These are phyloP conservation scores for Abelmoschus esculentus DNA, from an alignment of 345 rosid species.

Conservation along the genomic window DNA sequence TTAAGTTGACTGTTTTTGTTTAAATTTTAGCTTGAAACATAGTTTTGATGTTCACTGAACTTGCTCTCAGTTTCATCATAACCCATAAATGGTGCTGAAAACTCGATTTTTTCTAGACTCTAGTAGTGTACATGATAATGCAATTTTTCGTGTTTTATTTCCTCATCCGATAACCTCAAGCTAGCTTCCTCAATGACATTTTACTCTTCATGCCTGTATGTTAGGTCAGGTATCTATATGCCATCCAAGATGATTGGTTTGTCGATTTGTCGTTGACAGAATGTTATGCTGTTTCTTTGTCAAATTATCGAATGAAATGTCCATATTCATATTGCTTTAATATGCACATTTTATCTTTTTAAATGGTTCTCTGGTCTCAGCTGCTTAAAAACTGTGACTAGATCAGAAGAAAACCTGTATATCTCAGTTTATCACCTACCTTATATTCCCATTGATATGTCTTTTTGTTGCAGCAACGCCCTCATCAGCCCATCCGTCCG, in stretches of 20 bases:
- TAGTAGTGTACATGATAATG: background rate
- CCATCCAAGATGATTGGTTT: background rate
- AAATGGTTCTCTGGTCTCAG: background rate
- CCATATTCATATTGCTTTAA: background rate
- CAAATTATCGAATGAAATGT: background rate
- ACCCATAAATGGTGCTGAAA: background rate
- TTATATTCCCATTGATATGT: background rate
- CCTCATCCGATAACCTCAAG: background rate
- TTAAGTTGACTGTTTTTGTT: background rate
- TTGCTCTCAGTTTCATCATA: background rate
- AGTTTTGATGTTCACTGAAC: background rate
- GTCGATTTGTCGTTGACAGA: background rate
- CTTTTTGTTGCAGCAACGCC: constrained; percentile 78
- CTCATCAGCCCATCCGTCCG: constrained; percentile 87
- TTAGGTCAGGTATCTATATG: background rate
- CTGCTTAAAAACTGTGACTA: background rate
- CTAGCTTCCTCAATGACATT: background rate
- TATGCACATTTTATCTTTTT: background rate
- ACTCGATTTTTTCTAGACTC: background rate
- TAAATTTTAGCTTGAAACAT: background rate
- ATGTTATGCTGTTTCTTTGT: background rate
- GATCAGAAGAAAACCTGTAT: background rate
- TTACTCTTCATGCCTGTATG: background rate
- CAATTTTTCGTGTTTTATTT: background rate
- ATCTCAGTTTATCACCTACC: background rate